A percentile compares a stretch with the other conserved stretches of the same genome.
phyloP scores from a whole-genome alignment of 257 asterid species.

The Oldenlandia corymbosa region DNA sequence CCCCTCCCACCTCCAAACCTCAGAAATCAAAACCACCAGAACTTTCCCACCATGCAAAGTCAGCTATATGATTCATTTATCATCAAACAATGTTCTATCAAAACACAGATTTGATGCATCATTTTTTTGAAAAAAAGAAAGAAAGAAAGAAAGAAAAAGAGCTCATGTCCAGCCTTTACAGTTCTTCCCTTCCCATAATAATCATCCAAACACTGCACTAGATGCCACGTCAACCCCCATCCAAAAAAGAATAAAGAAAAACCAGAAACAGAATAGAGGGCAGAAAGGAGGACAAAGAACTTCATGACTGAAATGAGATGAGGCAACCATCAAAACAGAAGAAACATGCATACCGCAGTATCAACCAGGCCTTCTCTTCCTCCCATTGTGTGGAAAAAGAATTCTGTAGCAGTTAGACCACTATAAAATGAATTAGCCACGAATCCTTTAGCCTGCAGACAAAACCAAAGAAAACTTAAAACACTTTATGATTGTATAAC shows the following conservation, averaged over 20 bases:
- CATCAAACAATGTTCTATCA: no score
- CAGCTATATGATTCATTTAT: no score
- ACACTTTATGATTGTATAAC: background rate
- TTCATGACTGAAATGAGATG: background rate
- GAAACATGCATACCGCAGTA: slow-evolving; percentile 71
- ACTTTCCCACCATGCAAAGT: no score
- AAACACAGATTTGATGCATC: no score
- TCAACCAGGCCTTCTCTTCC: slow-evolving; percentile 99
- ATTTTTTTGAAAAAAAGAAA: no score
- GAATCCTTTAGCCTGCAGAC: slow-evolving; percentile 87
- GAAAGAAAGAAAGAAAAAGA: no score
- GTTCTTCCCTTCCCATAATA: no score
- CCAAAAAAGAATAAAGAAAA: background rate
- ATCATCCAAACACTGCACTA: no score
- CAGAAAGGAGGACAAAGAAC: background rate
- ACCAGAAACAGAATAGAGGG: background rate
- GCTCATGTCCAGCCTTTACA: no score
- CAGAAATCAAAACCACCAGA: no score
- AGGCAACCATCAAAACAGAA: slow-evolving; percentile 6
- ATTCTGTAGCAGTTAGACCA: slow-evolving; percentile 85
- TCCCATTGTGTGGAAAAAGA: slow-evolving; percentile 98
- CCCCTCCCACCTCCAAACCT: no score
- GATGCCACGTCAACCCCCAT: no score
- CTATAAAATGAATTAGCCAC: slow-evolving; percentile 92
- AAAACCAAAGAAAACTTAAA: slow-evolving; percentile 5